Conservation (phyloP, 2,329 filamentous ascomycete genomes). For the Cladorrhinum sp. region DNA sequence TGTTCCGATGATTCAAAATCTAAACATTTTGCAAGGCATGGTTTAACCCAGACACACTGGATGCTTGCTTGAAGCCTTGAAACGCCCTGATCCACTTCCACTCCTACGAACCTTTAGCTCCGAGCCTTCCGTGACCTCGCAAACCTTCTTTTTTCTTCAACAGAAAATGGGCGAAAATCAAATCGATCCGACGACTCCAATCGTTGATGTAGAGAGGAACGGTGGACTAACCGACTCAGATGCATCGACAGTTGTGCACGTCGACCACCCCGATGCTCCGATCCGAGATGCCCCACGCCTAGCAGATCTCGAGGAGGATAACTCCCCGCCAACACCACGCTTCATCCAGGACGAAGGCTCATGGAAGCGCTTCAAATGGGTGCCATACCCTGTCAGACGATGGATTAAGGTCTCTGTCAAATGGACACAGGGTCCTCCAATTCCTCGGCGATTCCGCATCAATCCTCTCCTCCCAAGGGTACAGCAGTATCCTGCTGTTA, state of each 20-base stretch:
- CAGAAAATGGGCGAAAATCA: slow-evolving; percentile 21
- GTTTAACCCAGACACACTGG: too few species aligned
- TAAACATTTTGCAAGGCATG: neutral
- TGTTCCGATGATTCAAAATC: neutral
- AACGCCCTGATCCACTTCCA: neutral
- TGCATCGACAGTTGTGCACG: slow-evolving; percentile 19
- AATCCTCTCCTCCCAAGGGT: slow-evolving; percentile 61
- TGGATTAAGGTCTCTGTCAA: slow-evolving; percentile 39
- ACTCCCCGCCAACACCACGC: slow-evolving; percentile 51
- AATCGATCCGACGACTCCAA: slow-evolving; percentile 5
- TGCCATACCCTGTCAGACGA: slow-evolving; percentile 55
- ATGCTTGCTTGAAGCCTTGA: neutral
- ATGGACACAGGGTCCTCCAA: slow-evolving; percentile 57
- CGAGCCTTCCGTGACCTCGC: neutral
- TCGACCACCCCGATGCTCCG: slow-evolving; percentile 43
- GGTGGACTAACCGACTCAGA: slow-evolving; percentile 7
- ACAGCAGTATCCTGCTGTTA: slow-evolving; percentile 63
- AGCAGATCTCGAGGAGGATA: slow-evolving; percentile 46
- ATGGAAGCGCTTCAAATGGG: slow-evolving; percentile 55
- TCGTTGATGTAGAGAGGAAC: slow-evolving; percentile 13
- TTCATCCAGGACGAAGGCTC: slow-evolving; percentile 56
- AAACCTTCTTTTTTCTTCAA: neutral
- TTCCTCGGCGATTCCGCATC: slow-evolving; percentile 51
- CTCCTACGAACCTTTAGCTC: neutral
- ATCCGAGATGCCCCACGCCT: slow-evolving; percentile 36